Evolutionary conservation across 2,329 filamentous ascomycete genomes (phyloP), one percentile per base, ranked within the genome.

Genomic region (Ambrosiella beaveri): DNA sequence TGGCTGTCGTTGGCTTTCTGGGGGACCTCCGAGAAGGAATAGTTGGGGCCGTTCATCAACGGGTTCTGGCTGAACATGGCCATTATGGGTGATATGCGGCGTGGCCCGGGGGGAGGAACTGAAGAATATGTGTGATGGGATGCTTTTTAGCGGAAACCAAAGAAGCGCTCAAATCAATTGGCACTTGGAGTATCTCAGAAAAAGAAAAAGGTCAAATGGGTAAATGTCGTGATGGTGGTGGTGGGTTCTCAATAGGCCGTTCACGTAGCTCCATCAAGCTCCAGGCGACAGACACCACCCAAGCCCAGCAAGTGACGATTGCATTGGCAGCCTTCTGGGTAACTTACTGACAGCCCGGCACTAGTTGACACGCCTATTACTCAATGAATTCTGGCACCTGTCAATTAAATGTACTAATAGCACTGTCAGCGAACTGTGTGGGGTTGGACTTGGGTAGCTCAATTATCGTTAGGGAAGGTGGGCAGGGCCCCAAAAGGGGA

Each of bases 11-110:
- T 68, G 62, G 73, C 70, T 54, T 58, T 56, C 68, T 73, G 75
- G 67, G 80, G 79, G 57, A 75, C 71, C 66, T 84, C 80, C 65
- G 76, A 78, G 72, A 83, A 80, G 62, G 80, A 82, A 72, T 85
- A 85, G 74, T 79, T 83, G 67, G 81, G 80, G 63, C 81, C 81
- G 69, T 84, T 81, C 74, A 83, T 76, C 67, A 82, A 67, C 64
- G 81, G 80, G 70, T 84, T 84, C 71, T 84, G 80, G 72, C 80
- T 83, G 72, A 84, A 84, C 76, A 84, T 81, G 69, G 80, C 76
- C 79, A 83, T 84, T 59, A n/a, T 51, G 47, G 47, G 27, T 19
- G 13, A 19, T 13, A 47, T 47, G 4, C 3, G n/a, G n/a, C n/a
- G 44, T 17, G n/a, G 44, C n/a, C 19, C 7, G n/a, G 15, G 7